These are phyloP conservation scores for Lepiota brunneoincarnata DNA, from an alignment of 768 basidiomycete genomes.

Conservation along the genomic window DNA sequence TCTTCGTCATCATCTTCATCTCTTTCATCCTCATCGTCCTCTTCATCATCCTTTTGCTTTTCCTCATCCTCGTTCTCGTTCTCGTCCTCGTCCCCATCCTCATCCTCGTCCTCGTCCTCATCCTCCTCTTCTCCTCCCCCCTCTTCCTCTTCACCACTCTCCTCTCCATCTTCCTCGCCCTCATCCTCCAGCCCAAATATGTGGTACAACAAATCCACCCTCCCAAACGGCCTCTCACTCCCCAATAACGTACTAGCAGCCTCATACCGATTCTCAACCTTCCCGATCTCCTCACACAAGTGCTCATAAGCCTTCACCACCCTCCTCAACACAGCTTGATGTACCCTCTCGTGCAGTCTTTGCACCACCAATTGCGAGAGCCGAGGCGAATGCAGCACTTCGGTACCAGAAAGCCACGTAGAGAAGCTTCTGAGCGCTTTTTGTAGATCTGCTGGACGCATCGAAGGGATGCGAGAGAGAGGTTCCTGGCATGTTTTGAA, in stretches of 20 bases:
- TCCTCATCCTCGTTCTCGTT: constrained; percentile 9
- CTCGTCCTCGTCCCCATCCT: constrained; percentile 15
- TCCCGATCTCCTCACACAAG: constrained; percentile 76
- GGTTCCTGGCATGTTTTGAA: constrained; percentile 43
- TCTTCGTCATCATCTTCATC: neutral
- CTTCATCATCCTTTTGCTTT: neutral
- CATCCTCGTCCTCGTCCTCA: constrained; percentile 10
- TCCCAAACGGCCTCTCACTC: constrained; percentile 81
- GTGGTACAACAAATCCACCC: constrained; percentile 69
- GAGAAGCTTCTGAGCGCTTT: constrained; percentile 70
- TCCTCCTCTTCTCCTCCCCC: too few species aligned
- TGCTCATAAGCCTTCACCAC: constrained; percentile 68
- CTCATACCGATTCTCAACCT: constrained; percentile 80
- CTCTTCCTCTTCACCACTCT: constrained; percentile 14
- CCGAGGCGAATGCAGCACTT: constrained; percentile 78
- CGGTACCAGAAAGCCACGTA: constrained; percentile 77
- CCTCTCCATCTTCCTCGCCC: constrained; percentile 13
- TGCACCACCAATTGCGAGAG: constrained; percentile 73
- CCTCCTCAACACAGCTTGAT: constrained; percentile 68
- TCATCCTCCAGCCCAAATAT: constrained; percentile 70
- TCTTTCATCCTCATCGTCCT: neutral
- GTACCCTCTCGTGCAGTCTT: constrained; percentile 63
- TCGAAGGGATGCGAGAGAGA: constrained; percentile 70
- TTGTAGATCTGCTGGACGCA: constrained; percentile 63
- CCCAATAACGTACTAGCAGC: constrained; percentile 85